Evolutionary conservation across 257 asterid genomes (phyloP).

Genomic region (Gardenia jasminoides): DNA sequence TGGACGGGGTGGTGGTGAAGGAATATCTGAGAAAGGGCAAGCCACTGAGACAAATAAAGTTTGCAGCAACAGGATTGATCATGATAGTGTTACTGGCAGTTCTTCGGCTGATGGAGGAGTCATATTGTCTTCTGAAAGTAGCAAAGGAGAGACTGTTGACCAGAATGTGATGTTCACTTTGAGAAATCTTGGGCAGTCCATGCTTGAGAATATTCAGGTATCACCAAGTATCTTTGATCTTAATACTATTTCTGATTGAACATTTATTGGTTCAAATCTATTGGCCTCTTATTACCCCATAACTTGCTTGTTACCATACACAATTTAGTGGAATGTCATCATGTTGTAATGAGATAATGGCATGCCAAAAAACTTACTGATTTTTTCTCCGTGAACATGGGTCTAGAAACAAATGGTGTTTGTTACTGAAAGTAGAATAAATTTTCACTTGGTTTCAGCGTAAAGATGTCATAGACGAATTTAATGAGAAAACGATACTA

Average conservation of each 20-base stretch:
- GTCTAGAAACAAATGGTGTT: not conserved
- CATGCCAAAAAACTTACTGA: not conserved
- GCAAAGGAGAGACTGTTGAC: slow-evolving; percentile 41
- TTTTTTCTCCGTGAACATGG: not conserved
- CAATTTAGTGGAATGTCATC: not conserved
- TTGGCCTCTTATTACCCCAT: not conserved
- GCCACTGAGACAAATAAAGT: slow-evolving; percentile 24
- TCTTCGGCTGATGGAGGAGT: slow-evolving; percentile 11
- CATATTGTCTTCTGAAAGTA: slow-evolving; percentile 17
- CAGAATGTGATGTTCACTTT: slow-evolving; percentile 35
- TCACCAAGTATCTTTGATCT: not conserved
- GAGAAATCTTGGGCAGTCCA: slow-evolving; percentile 43
- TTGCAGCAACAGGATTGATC: slow-evolving; percentile 13
- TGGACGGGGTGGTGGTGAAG: slow-evolving; percentile 38
- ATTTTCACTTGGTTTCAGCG: not conserved
- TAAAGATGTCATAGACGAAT: not conserved
- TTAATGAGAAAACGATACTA: not conserved
- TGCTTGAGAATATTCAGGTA: slow-evolving; percentile 54
- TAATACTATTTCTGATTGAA: not conserved
- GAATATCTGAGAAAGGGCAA: slow-evolving; percentile 30
- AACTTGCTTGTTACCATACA: not conserved
- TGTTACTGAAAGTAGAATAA: not conserved
- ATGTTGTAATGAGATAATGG: not conserved
- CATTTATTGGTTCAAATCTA: not conserved
- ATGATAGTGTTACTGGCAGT: slow-evolving; percentile 8